Percentiles rank a stretch among this genome's conserved stretches.
Evolutionary conservation across 2,329 filamentous ascomycete genomes (phyloP).

Genomic region (Colletotrichum tanaceti): DNA sequence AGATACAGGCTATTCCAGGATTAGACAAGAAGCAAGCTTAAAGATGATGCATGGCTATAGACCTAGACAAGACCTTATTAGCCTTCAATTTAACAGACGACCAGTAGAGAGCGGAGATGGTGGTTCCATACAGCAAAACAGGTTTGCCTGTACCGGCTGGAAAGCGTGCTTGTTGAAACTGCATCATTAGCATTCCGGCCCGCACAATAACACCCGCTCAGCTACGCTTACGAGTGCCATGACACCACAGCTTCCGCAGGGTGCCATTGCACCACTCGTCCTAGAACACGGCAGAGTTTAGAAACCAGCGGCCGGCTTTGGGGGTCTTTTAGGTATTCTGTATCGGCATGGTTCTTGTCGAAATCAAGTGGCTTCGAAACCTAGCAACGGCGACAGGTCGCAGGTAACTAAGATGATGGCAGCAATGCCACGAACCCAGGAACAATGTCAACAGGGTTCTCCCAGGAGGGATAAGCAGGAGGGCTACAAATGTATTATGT

Average conservation of each 20-base stretch:
- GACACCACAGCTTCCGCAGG: conserved; percentile 16
- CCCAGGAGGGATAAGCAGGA: too few relatives aligned
- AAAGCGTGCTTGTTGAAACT: too few relatives aligned
- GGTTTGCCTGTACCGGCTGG: conserved; percentile 23
- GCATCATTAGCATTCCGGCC: neutral
- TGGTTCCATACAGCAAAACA: neutral
- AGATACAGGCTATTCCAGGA: neutral
- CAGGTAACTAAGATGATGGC: too few relatives aligned
- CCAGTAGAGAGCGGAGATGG: too few relatives aligned
- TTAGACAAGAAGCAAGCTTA: neutral
- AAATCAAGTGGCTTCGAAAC: conserved; percentile 15
- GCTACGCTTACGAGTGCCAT: conserved; percentile 13
- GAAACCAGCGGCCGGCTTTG: neutral
- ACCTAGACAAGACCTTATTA: neutral
- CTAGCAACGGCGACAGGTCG: too few relatives aligned
- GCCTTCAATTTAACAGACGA: neutral
- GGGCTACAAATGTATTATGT: too few relatives aligned
- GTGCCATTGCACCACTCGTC: conserved; percentile 8
- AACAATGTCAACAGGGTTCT: neutral
- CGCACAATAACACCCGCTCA: neutral
- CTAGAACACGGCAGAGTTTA: neutral
- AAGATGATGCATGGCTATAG: conserved; percentile 13
- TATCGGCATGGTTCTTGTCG: conserved; percentile 15
- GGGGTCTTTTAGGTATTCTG: conserved; percentile 11
- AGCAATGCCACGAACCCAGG: neutral